Percentiles rank a stretch among this genome's conserved stretches.
phyloP scores from a whole-genome alignment of 2,329 filamentous ascomycete genomes.

The Aspergillus piperis region DNA sequence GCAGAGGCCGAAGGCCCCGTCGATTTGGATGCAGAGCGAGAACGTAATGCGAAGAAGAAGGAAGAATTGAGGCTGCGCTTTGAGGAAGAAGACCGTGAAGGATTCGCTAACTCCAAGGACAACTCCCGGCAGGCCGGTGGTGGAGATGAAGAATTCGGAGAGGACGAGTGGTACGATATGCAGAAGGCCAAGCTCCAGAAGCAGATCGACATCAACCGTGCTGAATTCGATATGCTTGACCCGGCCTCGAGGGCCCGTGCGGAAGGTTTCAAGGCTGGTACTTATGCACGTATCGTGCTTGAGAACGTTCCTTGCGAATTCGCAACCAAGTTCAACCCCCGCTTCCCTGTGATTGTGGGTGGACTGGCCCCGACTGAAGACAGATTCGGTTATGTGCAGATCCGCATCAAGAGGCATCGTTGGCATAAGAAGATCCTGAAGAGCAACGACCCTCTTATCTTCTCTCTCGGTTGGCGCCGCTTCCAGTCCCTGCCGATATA shows the following conservation, averaged over 20 bases:
- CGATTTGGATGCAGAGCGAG: conserved; percentile 83
- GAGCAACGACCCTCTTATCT: conserved; percentile 95
- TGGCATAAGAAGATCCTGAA: conserved; percentile 99
- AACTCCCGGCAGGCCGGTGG: conserved; percentile 71
- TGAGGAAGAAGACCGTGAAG: conserved; percentile 97
- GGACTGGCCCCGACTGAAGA: conserved; percentile 94
- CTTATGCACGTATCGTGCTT: conserved; percentile 88
- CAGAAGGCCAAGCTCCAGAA: conserved; percentile 95
- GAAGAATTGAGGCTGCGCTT: conserved; percentile 93
- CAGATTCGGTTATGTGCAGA: conserved; percentile 91
- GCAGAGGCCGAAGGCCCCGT: conserved; percentile 38
- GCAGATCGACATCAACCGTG: conserved; percentile 93
- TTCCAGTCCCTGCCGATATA: conserved; percentile 94
- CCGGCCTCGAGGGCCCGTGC: conserved; percentile 78
- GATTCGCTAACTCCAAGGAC: conserved; percentile 82
- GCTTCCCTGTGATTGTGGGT: conserved; percentile 81
- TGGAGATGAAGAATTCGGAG: conserved; percentile 74
- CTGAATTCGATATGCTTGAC: conserved; percentile 87
- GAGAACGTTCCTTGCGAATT: conserved; percentile 92
- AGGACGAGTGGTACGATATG: conserved; percentile 98
- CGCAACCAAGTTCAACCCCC: conserved; percentile 75
- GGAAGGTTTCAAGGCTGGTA: conserved; percentile 88
- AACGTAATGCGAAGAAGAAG: conserved; percentile 86
- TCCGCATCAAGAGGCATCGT: conserved; percentile 93
- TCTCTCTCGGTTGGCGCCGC: conserved; percentile 92